A percentile compares a stretch with the other conserved stretches of the same genome.
Evolutionary conservation across 2,329 filamentous ascomycete species (phyloP).

Genomic region (Didymosphaeria variabile): DNA sequence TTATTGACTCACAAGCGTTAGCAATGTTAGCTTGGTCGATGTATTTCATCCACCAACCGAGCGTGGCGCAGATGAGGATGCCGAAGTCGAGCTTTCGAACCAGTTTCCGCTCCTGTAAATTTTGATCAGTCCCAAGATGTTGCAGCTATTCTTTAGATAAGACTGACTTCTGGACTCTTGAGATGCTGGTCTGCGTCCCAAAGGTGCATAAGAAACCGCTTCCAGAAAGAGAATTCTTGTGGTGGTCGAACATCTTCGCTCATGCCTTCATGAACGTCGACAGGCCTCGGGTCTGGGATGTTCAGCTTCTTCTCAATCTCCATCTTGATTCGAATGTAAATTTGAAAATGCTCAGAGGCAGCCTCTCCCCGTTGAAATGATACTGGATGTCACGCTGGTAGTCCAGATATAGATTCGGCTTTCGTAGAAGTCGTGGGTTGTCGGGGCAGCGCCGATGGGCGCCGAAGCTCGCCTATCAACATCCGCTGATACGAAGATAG

Average conservation of each 20-base stretch:
- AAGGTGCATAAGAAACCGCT: not conserved
- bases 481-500: slow-evolving; percentile 1
- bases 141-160: no score
- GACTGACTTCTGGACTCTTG: not conserved
- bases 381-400: no score
- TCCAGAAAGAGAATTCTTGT: not conserved
- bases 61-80: not conserved
- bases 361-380: no score
- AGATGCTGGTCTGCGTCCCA: slow-evolving; percentile 2
- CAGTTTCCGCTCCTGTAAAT: not conserved
- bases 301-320: slow-evolving; percentile 5
- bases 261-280: not conserved
- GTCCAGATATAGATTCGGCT: no score
- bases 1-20: not conserved
- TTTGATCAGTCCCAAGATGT: not conserved
- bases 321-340: not conserved
- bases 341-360: no score
- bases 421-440: no score
- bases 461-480: not conserved
- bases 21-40: not conserved
- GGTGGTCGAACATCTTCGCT: not conserved
- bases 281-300: not conserved
- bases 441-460: not conserved
- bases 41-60: slow-evolving; percentile 4
- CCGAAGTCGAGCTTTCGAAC: slow-evolving; percentile 1